A percentile compares a stretch with the other conserved stretches of the same genome.
Evolutionary conservation across 805 yeast species (phyloP).

Genomic region (Soucietia sequanensis): DNA sequence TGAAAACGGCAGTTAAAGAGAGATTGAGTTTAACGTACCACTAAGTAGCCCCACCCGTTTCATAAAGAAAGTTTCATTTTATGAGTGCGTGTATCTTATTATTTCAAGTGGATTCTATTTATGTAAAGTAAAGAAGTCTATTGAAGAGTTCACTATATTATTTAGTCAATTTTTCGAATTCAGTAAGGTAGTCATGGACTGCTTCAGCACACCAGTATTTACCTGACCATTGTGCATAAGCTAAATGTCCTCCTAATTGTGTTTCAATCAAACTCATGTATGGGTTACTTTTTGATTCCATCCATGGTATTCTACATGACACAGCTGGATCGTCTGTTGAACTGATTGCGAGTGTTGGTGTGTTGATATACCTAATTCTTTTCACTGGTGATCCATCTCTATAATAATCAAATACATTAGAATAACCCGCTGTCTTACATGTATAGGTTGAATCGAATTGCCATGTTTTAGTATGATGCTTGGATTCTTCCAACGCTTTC

Average conservation of each 20-base stretch:
- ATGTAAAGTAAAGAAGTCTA: too few relatives aligned
- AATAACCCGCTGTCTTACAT: conserved; percentile 63
- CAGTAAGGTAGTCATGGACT: conserved; percentile 32
- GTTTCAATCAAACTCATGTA: conserved; percentile 57
- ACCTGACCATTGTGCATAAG: conserved; percentile 65
- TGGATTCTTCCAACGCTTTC: conserved; percentile 15
- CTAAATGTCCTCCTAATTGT: conserved; percentile 76
- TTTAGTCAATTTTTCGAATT: conserved; percentile 14
- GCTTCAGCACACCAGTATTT: conserved; percentile 58
- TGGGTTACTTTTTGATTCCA: conserved; percentile 56
- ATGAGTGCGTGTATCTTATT: too few relatives aligned
- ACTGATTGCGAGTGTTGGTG: conserved; percentile 64
- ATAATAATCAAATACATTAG: conserved; percentile 64
- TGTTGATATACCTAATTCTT: conserved; percentile 49
- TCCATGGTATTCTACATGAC: conserved; percentile 52
- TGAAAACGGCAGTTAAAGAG: too few relatives aligned
- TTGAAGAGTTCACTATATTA: not conserved
- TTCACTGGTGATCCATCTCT: conserved; percentile 56
- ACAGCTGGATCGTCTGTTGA: conserved; percentile 77
- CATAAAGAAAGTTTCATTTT: too few relatives aligned
- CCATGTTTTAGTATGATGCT: conserved; percentile 31
- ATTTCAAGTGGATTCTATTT: conserved; percentile 4
- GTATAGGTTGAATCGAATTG: conserved; percentile 70
- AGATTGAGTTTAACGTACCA: too few relatives aligned
- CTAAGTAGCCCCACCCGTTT: too few relatives aligned